Conservation (phyloP, 768 basidiomycete species). For the Podaxis pistillaris region DNA sequence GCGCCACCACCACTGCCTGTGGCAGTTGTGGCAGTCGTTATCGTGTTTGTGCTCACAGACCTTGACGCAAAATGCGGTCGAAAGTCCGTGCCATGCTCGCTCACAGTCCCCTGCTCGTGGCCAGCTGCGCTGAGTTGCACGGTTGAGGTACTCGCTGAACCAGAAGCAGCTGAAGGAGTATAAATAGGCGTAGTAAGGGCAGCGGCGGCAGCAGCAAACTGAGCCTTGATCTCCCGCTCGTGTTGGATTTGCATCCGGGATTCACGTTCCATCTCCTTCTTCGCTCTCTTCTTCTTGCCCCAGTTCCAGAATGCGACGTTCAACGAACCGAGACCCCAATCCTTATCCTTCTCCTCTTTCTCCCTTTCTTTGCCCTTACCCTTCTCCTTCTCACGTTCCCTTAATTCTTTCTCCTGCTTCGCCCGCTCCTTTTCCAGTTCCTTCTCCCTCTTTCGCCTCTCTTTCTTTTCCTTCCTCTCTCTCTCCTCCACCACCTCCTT, state of each 20-base stretch:
- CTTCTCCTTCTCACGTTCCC: conserved; percentile 21
- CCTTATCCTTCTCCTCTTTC: conserved; percentile 8
- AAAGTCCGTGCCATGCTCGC: not conserved
- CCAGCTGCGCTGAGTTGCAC: not conserved
- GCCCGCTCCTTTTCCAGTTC: conserved; percentile 29
- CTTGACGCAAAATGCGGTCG: not conserved
- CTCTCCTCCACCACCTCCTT: conserved; percentile 5
- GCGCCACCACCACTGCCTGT: not conserved
- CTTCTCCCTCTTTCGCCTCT: conserved; percentile 25
- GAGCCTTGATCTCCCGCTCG: not conserved
- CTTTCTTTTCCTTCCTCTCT: conserved; percentile 19
- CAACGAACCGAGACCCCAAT: conserved; percentile 5
- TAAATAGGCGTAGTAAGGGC: not conserved
- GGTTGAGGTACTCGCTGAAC: not conserved
- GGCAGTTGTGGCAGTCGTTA: not conserved
- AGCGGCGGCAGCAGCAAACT: not conserved
- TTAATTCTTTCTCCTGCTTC: conserved; percentile 11
- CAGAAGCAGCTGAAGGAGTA: not conserved
- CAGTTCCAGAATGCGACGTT: conserved; percentile 11
- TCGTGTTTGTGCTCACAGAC: not conserved
- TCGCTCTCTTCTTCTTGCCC: conserved; percentile 11
- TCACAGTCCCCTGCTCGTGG: not conserved
- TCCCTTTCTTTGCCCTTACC: conserved; percentile 17
- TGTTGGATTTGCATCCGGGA: not conserved
- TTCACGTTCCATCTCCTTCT: not conserved